Conservation (phyloP, 441 rosid genomes). For the Erodium chrysanthum region DNA sequence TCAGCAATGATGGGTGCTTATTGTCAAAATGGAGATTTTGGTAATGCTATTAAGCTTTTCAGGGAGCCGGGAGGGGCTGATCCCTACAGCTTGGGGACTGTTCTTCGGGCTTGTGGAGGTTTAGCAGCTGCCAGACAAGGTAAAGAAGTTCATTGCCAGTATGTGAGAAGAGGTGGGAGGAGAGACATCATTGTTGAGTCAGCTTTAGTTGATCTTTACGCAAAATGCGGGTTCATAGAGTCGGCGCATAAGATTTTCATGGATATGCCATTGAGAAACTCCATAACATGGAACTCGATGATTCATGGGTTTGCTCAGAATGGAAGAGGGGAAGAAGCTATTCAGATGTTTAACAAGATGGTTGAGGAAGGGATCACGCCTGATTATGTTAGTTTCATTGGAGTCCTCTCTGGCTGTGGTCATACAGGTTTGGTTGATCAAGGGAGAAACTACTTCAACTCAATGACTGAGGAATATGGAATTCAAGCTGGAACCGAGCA, state of each 20-base stretch:
- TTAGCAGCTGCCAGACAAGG: slow-evolving; percentile 57
- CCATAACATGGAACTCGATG: slow-evolving; percentile 82
- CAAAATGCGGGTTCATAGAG: slow-evolving; percentile 62
- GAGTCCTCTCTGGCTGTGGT: slow-evolving; percentile 74
- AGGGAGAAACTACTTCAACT: slow-evolving; percentile 43
- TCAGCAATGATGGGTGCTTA: slow-evolving; percentile 67
- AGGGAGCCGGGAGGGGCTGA: slow-evolving; percentile 42
- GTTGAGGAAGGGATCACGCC: slow-evolving; percentile 40
- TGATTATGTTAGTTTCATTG: slow-evolving; percentile 57
- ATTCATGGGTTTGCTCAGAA: slow-evolving; percentile 70
- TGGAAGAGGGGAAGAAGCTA: slow-evolving; percentile 61
- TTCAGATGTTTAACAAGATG: slow-evolving; percentile 46
- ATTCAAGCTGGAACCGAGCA: slow-evolving; percentile 67
- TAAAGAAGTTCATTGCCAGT: slow-evolving; percentile 76
- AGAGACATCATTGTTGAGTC: slow-evolving; percentile 65
- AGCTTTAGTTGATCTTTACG: slow-evolving; percentile 72
- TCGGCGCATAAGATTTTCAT: slow-evolving; percentile 40
- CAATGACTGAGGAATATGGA: slow-evolving; percentile 36
- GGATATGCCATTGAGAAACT: slow-evolving; percentile 39
- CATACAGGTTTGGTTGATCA: slow-evolving; percentile 59
- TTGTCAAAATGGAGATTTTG: slow-evolving; percentile 58
- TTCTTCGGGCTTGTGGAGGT: slow-evolving; percentile 79
- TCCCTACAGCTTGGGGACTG: slow-evolving; percentile 68
- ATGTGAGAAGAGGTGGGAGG: slow-evolving; percentile 59
- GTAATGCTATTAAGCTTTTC: slow-evolving; percentile 44